Percentiles rank a stretch among this genome's conserved stretches.
These are phyloP conservation scores for Lecanicillium sp. DNA, from an alignment of 2,329 filamentous ascomycete species.

Conservation along the genomic window DNA sequence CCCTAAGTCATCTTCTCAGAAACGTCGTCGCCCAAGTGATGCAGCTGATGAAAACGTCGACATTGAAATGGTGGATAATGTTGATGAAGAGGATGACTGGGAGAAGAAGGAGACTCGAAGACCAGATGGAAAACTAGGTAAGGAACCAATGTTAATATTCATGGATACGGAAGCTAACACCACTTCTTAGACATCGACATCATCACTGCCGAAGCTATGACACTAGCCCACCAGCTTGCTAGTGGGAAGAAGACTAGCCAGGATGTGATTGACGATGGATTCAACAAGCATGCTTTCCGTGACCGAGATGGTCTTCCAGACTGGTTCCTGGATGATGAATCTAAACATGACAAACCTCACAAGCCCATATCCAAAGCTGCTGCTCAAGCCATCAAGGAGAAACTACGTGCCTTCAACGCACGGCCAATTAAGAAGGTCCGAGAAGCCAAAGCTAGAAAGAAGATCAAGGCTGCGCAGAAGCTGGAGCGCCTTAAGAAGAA, in stretches of 20 bases:
- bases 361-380: conserved; percentile 90
- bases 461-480: conserved; percentile 84
- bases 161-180: conserved; percentile 17
- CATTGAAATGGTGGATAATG: conserved; percentile 57
- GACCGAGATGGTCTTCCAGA: conserved; percentile 89
- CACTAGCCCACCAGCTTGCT: conserved; percentile 84
- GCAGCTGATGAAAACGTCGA: conserved; percentile 37
- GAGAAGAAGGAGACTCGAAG: conserved; percentile 58
- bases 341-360: conserved; percentile 72
- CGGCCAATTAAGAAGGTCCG: conserved; percentile 98
- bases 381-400: conserved; percentile 88
- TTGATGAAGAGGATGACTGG: conserved; percentile 53
- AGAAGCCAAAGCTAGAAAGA: conserved; percentile 94
- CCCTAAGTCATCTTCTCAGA: conserved; percentile 9
- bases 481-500: conserved; percentile 97
- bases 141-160: conserved; percentile 16
- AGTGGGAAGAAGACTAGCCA: conserved; percentile 73
- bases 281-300: conserved; percentile 88
- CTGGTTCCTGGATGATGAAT: conserved; percentile 96
- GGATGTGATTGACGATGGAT: conserved; percentile 83
- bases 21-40: conserved; percentile 21
- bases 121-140: conserved; percentile 58
- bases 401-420: conserved; percentile 85
- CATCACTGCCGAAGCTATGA: conserved; percentile 99
- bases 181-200: conserved; percentile 75